These are phyloP conservation scores for Trypanosoma scelopori DNA, from an alignment of 208 protist genomes.

Conservation along the genomic window DNA sequence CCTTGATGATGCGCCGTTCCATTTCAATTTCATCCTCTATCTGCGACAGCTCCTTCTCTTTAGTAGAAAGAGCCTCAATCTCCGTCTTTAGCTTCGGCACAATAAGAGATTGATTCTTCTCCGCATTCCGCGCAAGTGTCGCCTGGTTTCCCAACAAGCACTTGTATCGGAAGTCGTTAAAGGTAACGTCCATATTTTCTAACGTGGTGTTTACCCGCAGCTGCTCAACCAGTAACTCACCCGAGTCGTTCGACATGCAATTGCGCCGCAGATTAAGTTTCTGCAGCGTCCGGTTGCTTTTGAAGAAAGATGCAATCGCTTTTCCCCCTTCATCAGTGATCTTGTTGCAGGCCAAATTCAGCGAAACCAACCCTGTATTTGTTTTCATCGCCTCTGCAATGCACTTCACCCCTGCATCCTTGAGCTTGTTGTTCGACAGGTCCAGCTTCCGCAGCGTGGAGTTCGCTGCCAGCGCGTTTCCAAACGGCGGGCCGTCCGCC, in stretches of 20 bases:
- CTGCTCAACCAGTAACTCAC: conserved; percentile 64
- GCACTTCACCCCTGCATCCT: conserved; percentile 69
- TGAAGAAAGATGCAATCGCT: conserved; percentile 59
- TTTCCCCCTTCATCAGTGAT: conserved; percentile 78
- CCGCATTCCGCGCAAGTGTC: conserved; percentile 63
- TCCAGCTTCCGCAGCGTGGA: conserved; percentile 56
- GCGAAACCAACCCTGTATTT: conserved; percentile 62
- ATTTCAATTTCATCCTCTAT: conserved; percentile 83
- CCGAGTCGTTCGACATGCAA: conserved; percentile 67
- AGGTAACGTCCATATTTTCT: conserved; percentile 84
- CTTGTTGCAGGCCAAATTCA: conserved; percentile 78
- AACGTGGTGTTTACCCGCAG: conserved; percentile 67
- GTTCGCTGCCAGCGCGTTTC: conserved; percentile 52
- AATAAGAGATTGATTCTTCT: conserved; percentile 65
- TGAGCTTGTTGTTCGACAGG: conserved; percentile 84
- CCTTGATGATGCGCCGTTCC: conserved; percentile 81
- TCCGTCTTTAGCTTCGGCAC: conserved; percentile 75
- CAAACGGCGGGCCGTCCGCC: conserved; percentile 52
- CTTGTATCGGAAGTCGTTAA: conserved; percentile 92
- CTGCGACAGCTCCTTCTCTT: conserved; percentile 81
- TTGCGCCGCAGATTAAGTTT: conserved; percentile 84
- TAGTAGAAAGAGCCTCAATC: conserved; percentile 73
- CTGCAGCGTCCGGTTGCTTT: conserved; percentile 64
- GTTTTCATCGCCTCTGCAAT: conserved; percentile 67
- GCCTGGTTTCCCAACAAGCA: conserved; percentile 71